Conservation (phyloP, 2,329 filamentous ascomycete genomes). For the Colletotrichum caudatum region DNA sequence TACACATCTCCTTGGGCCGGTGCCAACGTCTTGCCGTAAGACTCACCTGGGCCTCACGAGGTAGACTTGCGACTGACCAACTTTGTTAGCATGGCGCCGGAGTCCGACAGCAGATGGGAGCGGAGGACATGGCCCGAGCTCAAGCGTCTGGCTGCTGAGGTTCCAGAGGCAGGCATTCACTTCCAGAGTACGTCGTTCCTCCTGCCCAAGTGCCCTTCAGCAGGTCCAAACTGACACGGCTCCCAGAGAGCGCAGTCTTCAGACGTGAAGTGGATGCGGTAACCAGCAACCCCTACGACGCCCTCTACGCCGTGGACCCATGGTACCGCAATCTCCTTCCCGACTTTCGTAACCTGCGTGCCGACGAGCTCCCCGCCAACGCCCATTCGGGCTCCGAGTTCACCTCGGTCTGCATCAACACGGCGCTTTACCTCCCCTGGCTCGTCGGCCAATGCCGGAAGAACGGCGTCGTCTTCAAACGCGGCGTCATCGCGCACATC, state of each 20-base stretch:
- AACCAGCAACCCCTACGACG: conserved; percentile 74
- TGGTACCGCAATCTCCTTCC: conserved; percentile 81
- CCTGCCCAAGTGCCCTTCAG: conserved; percentile 39
- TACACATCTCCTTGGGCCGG: conserved; percentile 87
- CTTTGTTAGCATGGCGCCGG: conserved; percentile 50
- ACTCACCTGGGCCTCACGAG: background rate
- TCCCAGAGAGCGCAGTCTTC: conserved; percentile 56
- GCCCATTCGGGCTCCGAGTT: conserved; percentile 70
- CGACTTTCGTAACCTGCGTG: conserved; percentile 74
- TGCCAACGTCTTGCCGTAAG: conserved; percentile 78
- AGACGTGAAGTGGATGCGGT: conserved; percentile 69
- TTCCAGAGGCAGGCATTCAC: conserved; percentile 80
- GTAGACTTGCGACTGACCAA: background rate
- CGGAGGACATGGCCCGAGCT: conserved; percentile 69
- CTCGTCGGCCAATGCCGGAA: conserved; percentile 74
- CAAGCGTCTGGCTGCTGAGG: conserved; percentile 65
- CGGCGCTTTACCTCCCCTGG: conserved; percentile 78
- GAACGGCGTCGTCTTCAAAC: conserved; percentile 67
- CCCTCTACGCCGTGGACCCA: conserved; percentile 73
- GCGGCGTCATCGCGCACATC: conserved; percentile 68
- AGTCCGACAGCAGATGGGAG: conserved; percentile 62
- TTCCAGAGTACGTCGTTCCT: conserved; percentile 66
- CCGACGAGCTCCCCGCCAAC: conserved; percentile 69
- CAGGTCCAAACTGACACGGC: conserved; percentile 49
- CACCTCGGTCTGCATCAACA: conserved; percentile 80